Base-by-base conservation (phyloP, 306 rosid species). In the Vigna trinervia region DNA sequence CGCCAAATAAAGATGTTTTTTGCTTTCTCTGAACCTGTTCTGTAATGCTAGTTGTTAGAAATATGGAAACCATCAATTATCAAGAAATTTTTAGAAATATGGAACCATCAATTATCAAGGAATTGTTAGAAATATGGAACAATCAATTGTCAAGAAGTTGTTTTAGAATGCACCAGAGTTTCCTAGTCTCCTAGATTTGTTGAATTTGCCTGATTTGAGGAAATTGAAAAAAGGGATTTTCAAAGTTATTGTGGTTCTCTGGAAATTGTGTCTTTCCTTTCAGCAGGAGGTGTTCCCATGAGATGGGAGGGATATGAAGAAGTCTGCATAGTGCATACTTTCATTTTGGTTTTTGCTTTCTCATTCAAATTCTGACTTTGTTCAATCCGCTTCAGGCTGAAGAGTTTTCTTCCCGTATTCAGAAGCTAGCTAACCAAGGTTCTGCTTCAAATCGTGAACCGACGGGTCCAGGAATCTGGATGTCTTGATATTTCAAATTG, bases 321-420 rank as follows among this genome's bases (percentile, higher is more conserved):
- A 34, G 47, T 34, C 17, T 32, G 64, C 36, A 38, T 41, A 30
- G 34, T 4, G 34, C 34, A 30, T 30, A 30, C 34, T 30, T 30
- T 30, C 34, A 30, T 30, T 30, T 30, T 30, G 34, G 4, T 30
- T 30, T 30, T 30, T 30, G 38, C 22, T 63, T 68, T 34, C 15
- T 68, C 6, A 57, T 43, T 45, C 46, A 6, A 77, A 46, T 82
- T 85, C 77, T 86, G 80, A 91, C 75, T 32, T 71, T 66, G 62
- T 15, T 74, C 53, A 23, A 34, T 80, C 66, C 74, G 60, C 14
- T 43, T 80, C 90, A 94, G 98, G 96, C 97, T 13, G 96, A 89
- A 75, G 98, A 94, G 81, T 94, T 94, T 83, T 89, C 97, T 38
- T 89, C 95, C 3, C 97, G 95, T 41, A 90, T 92, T 77, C 95